A percentile compares a stretch with the other conserved stretches of the same genome.
Conservation (phyloP, 306 rosid species). For the Leucaena leucocephala region DNA sequence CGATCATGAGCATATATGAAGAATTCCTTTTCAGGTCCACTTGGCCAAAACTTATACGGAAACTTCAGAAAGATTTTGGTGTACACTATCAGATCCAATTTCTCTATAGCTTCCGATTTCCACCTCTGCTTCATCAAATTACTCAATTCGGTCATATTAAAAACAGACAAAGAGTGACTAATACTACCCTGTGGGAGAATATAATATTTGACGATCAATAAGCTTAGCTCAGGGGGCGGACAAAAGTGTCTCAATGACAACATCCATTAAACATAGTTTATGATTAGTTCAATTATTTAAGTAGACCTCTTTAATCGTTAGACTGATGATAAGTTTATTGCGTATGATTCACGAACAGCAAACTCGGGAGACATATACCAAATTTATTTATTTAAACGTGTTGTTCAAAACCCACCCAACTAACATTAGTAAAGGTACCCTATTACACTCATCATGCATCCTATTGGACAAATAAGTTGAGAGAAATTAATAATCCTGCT, state of each 20-base stretch:
- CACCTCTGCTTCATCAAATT: constrained; percentile 68
- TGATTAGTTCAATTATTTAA: not conserved
- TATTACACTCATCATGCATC: not conserved
- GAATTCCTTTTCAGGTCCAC: constrained; percentile 96
- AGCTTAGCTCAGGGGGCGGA: constrained; percentile 33
- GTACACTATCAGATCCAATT: constrained; percentile 86
- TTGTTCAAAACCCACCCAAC: not conserved
- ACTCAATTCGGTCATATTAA: constrained; percentile 35
- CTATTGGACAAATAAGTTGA: not conserved
- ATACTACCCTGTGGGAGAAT: constrained; percentile 15
- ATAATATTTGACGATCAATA: constrained; percentile 35
- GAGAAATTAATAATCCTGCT: not conserved
- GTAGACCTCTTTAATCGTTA: constrained; percentile 10
- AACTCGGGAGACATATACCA: constrained; percentile 3
- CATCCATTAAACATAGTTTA: constrained; percentile 31
- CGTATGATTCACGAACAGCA: not conserved
- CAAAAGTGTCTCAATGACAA: constrained; percentile 28
- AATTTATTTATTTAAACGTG: not conserved
- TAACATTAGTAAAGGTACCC: not conserved
- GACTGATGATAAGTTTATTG: constrained; percentile 15
- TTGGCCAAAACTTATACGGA: constrained; percentile 87
- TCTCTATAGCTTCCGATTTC: constrained; percentile 86
- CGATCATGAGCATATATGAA: constrained; percentile 95
- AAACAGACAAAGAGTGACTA: constrained; percentile 24
- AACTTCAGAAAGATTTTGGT: constrained; percentile 95